Evolutionary conservation across 257 asterid genomes (phyloP), one percentile per base, ranked within the genome.

Genomic region (Leonotis leonurus): DNA sequence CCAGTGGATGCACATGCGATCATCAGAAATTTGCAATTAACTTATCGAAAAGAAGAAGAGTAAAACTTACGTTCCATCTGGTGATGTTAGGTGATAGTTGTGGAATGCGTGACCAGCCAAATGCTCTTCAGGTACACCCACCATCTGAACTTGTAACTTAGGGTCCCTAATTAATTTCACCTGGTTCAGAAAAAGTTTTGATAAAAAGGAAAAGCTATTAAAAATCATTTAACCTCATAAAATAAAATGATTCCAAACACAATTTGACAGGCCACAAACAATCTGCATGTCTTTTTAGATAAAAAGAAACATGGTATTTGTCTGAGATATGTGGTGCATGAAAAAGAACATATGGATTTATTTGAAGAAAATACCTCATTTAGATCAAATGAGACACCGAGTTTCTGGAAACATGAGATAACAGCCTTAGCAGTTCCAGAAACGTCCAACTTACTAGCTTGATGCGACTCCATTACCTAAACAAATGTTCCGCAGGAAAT

Each of bases 391-490:
- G 86, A 70, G 56, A 83, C 95, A 0, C 99, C 97, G 36, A 93
- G 75, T 75, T 85, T 87, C 88, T 87, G 80, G 76, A 93, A 93
- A 78, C 95, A 93, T 41, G 97, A 79, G 74, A 93, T 83, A 66
- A 92, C 97, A 65, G 93, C 91, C 80, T 89, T 89, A 43, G 96
- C 97, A 62, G 99, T 93, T 72, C 96, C 99, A 75, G 99, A 93
- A 22, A 81, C 60, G 65, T 89, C 97, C 88, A 83, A 68, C 77
- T 93, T 92, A 67, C 96, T 72, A 49, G 95, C 89, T 82, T 93
- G 99, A 79, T 93, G 99, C 0, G 99, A 93, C 80, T 93, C 97
- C 88, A 82, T 79, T 74, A 93, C 97, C 97, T 55, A 61, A 27
- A 32, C 43, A 51, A 52, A 61, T 37, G 36, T 58, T 25, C 21